Conservation (phyloP, 1,139 yeast species). For the Lizanozyma gosingica region DNA sequence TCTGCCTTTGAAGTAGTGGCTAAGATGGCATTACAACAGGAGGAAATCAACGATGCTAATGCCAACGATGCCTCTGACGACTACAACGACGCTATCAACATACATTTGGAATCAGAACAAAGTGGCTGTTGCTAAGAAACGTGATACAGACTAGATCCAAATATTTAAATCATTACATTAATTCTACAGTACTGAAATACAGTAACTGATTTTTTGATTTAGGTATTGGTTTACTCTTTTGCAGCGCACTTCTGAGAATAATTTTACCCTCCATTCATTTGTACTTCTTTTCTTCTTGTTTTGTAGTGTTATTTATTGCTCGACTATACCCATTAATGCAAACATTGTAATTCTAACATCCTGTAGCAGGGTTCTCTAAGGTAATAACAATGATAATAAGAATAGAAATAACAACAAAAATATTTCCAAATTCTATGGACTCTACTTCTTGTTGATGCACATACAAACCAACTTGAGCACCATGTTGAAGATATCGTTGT, state of each 20-base stretch:
- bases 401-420: too few species aligned
- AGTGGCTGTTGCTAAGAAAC: conserved; percentile 67
- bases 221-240: too few species aligned
- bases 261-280: too few species aligned
- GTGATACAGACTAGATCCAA: too few species aligned
- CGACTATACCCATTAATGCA: not conserved
- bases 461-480: conserved; percentile 2
- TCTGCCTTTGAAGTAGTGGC: conserved; percentile 95
- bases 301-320: not conserved
- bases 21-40: conserved; percentile 86
- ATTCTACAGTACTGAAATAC: too few species aligned
- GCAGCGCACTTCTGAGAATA: too few species aligned
- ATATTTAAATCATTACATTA: too few species aligned
- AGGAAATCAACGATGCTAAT: conserved; percentile 79
- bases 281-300: not conserved
- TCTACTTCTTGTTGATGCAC: conserved; percentile 6
- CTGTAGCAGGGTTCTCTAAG: too few species aligned
- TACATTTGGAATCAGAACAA: conserved; percentile 78
- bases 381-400: too few species aligned
- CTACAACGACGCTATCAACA: conserved; percentile 92
- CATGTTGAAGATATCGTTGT: conserved; percentile 3
- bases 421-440: too few species aligned
- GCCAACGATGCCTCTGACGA: conserved; percentile 68
- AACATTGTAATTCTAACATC: not conserved
- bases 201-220: too few species aligned